phyloP scores from a whole-genome alignment of 495 filamentous ascomycete genomes.

The Tuber magnatum region DNA sequence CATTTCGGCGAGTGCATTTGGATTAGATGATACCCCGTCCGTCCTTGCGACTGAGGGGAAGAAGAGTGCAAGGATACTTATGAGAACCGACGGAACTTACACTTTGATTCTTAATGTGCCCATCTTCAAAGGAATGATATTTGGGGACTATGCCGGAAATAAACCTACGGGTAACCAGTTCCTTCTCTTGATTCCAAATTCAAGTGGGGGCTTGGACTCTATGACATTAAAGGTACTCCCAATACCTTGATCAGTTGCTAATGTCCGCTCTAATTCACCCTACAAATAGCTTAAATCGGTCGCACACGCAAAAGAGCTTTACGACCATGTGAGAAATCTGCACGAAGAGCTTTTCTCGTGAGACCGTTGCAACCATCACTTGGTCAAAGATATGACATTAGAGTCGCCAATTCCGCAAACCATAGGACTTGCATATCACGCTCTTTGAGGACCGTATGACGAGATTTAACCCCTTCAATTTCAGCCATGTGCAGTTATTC shows the following conservation, averaged over 20 bases:
- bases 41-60: slow-evolving; percentile 36
- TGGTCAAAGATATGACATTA: neutral
- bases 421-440: neutral
- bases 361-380: neutral
- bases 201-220: neutral
- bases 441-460: neutral
- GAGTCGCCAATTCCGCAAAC: neutral
- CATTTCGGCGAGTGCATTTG: slow-evolving; percentile 9
- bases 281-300: slow-evolving; percentile 42
- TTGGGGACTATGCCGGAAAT: slow-evolving; percentile 45
- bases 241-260: neutral
- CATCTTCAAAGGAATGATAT: slow-evolving; percentile 55
- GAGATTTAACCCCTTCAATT: neutral
- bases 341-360: slow-evolving; percentile 36
- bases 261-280: slow-evolving; percentile 18
- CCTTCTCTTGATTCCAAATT: slow-evolving; percentile 43
- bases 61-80: slow-evolving; percentile 54
- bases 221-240: neutral
- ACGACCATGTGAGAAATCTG: slow-evolving; percentile 34
- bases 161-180: slow-evolving; percentile 44
- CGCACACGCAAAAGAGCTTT: slow-evolving; percentile 33
- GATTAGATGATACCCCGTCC: slow-evolving; percentile 20
- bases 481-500: neutral
- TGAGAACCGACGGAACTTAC: slow-evolving; percentile 61
- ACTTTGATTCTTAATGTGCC: slow-evolving; percentile 61